Evolutionary conservation across 352 stramenopile genomes (phyloP).

Genomic region (Phytophthora brassicae): DNA sequence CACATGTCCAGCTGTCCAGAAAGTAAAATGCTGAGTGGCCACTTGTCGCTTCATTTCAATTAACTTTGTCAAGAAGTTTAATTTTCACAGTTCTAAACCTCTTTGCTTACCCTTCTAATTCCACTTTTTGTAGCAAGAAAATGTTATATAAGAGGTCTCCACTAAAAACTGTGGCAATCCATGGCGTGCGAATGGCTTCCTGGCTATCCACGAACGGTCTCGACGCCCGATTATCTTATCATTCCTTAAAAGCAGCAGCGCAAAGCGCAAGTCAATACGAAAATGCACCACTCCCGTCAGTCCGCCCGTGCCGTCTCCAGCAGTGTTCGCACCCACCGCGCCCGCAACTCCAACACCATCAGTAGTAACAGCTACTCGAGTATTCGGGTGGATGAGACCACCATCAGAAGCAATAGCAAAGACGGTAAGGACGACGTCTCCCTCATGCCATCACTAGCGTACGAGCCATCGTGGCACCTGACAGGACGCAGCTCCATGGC

Average conservation of each 20-base stretch:
- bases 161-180: slow-evolving; percentile 20
- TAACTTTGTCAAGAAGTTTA: not conserved
- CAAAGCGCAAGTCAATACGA: slow-evolving; percentile 9
- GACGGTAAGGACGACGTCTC: not conserved
- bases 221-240: too few species aligned
- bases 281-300: slow-evolving; percentile 25
- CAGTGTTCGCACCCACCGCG: slow-evolving; percentile 10
- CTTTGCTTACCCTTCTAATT: not conserved
- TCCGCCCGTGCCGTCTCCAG: slow-evolving; percentile 17
- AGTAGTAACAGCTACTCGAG: slow-evolving; percentile 10
- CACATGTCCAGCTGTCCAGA: slow-evolving; percentile 22
- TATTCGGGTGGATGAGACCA: slow-evolving; percentile 3
- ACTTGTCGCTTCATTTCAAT: not conserved
- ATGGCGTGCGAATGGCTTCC: slow-evolving; percentile 16
- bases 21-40: slow-evolving; percentile 16
- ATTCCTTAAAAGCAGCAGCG: slow-evolving; percentile 21
- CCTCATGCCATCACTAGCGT: not conserved
- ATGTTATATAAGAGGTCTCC: not conserved
- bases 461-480: slow-evolving; percentile 29
- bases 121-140: not conserved
- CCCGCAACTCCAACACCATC: slow-evolving; percentile 17
- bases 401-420: not conserved
- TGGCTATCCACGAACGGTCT: slow-evolving; percentile 26
- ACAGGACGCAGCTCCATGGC: slow-evolving; percentile 33
- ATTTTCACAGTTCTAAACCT: not conserved